A percentile compares a stretch with the other conserved stretches of the same genome.
Evolutionary conservation across 257 asterid species (phyloP).

Genomic region (Cynanchum wilfordii): DNA sequence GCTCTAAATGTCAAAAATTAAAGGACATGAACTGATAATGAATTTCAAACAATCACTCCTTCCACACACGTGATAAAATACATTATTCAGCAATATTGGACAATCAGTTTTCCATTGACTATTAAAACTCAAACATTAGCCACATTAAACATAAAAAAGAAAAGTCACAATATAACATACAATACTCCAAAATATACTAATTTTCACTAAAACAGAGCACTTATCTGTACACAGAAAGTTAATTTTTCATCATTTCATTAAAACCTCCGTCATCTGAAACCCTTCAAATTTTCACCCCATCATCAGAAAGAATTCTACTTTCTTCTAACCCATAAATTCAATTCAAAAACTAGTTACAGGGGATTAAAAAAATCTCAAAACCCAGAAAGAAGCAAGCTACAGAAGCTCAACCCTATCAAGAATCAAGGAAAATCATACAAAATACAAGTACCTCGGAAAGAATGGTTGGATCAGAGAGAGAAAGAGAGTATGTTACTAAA

Average conservation of each 20-base stretch:
- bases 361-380: neutral
- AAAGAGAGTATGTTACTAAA: neutral
- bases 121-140: neutral
- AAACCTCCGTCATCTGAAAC: neutral
- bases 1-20: neutral
- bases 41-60: neutral
- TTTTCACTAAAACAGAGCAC: neutral
- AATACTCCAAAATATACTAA: neutral
- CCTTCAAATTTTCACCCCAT: neutral
- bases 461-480: conserved; percentile 4
- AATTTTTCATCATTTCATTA: neutral
- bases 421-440: neutral
- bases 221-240: neutral
- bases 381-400: neutral
- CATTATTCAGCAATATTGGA: neutral
- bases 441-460: conserved; percentile 9
- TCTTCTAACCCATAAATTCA: neutral
- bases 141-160: neutral
- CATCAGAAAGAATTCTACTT: neutral
- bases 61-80: neutral
- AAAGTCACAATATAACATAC: neutral
- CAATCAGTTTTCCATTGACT: no score
- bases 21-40: neutral
- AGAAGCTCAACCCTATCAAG: neutral
- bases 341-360: neutral